These are phyloP conservation scores for Biscogniauxia sp. DNA, from an alignment of 2,329 filamentous ascomycete species.

Conservation along the genomic window DNA sequence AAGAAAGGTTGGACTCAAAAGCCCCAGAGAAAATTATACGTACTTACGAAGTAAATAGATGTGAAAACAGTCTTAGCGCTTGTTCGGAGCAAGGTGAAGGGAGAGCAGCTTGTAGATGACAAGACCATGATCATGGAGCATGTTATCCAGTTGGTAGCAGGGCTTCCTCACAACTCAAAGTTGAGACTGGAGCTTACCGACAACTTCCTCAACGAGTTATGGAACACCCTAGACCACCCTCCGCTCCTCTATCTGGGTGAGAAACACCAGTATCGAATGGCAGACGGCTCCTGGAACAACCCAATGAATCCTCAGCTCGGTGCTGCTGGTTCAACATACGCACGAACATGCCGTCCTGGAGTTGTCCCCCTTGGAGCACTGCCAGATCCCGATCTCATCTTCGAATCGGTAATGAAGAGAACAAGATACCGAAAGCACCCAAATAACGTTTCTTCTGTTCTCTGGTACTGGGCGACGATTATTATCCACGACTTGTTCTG, in stretches of 20 bases:
- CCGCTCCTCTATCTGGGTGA: constrained; percentile 64
- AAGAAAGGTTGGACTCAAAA: constrained; percentile 39
- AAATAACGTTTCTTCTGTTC: constrained; percentile 68
- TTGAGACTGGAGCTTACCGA: constrained; percentile 63
- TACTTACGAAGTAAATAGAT: constrained; percentile 43
- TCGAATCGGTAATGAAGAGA: constrained; percentile 60
- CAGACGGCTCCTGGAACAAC: constrained; percentile 73
- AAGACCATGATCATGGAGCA: constrained; percentile 76
- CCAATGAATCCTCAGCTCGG: constrained; percentile 63
- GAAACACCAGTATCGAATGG: constrained; percentile 62
- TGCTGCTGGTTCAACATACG: constrained; percentile 65
- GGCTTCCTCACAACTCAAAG: constrained; percentile 61
- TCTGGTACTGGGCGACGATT: constrained; percentile 72
- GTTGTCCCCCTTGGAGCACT: constrained; percentile 60
- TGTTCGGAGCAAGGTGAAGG: constrained; percentile 60
- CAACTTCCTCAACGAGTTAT: constrained; percentile 65
- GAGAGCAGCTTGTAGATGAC: constrained; percentile 65
- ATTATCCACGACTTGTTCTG: constrained; percentile 74
- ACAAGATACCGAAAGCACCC: constrained; percentile 56
- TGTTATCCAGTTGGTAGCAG: constrained; percentile 67
- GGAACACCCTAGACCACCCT: constrained; percentile 70
- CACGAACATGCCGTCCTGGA: constrained; percentile 60
- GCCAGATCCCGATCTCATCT: constrained; percentile 64
- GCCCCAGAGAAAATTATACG: background rate
- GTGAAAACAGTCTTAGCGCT: constrained; percentile 61